Conservation (phyloP, 805 yeast species). For the Candida golubevii region DNA sequence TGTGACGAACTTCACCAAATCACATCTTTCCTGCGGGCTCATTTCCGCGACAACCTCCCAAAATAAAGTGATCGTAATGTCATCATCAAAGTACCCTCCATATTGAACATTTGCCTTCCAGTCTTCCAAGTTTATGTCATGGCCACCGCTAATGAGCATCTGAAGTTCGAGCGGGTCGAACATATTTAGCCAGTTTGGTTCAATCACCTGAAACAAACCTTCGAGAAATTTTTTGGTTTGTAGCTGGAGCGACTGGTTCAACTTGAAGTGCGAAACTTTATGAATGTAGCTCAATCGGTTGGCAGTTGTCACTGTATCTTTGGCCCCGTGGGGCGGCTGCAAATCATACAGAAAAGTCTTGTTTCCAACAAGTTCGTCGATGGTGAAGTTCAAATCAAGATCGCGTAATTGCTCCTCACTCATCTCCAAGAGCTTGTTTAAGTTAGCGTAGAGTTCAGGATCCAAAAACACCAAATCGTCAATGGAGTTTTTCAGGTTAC, state of each 20-base stretch:
- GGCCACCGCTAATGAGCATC: conserved; percentile 67
- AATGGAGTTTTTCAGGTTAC: conserved; percentile 51
- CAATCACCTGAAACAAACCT: conserved; percentile 68
- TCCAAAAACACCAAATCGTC: conserved; percentile 79
- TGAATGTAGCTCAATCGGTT: conserved; percentile 74
- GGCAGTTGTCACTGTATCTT: conserved; percentile 48
- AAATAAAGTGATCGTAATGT: conserved; percentile 57
- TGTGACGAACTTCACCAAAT: conserved; percentile 82
- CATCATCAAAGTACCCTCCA: conserved; percentile 47
- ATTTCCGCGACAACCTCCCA: conserved; percentile 78
- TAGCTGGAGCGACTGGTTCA: conserved; percentile 56
- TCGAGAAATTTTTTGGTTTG: conserved; percentile 61
- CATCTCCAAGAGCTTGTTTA: conserved; percentile 59
- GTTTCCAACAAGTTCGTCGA: conserved; percentile 45
- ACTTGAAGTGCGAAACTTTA: conserved; percentile 70
- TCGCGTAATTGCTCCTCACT: conserved; percentile 50
- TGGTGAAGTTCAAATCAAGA: conserved; percentile 64
- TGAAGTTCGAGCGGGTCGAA: conserved; percentile 84
- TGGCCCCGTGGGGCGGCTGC: conserved; percentile 52
- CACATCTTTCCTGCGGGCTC: conserved; percentile 54
- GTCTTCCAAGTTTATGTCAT: conserved; percentile 67
- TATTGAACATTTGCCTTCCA: conserved; percentile 58
- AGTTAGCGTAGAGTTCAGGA: conserved; percentile 55
- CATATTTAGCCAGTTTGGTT: conserved; percentile 74
- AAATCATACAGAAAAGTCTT: conserved; percentile 49